Percentiles rank a stretch among this genome's conserved stretches.
Conservation (phyloP, 176 grass and related monocot genomes). For the Urochloa ruziziensis region DNA sequence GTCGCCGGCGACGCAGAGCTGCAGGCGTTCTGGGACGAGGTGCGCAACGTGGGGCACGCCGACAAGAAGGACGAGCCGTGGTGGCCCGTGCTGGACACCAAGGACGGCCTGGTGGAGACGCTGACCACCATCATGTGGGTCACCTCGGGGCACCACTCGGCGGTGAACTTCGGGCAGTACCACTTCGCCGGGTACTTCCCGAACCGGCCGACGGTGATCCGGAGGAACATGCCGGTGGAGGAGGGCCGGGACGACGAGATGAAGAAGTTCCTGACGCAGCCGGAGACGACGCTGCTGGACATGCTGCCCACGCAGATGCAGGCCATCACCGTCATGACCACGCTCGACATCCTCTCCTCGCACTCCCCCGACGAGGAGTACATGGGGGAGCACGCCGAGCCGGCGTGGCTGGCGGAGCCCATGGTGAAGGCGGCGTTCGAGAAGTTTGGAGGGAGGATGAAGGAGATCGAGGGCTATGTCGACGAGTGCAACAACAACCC, state of each 20-base stretch:
- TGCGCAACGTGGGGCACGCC: conserved; percentile 71
- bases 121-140: conserved; percentile 87
- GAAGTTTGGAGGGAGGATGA: conserved; percentile 70
- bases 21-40: conserved; percentile 78
- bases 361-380: conserved; percentile 96
- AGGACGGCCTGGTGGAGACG: conserved; percentile 41
- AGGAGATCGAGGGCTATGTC: conserved; percentile 72
- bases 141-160: conserved; percentile 75
- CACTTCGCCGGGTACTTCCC: conserved; percentile 87
- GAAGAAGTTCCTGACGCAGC: conserved; percentile 44
- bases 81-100: conserved; percentile 62
- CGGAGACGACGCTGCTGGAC: conserved; percentile 54
- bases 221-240: conserved; percentile 79
- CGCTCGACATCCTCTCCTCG: conserved; percentile 73
- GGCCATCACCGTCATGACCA: conserved; percentile 62
- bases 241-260: conserved; percentile 19
- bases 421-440: conserved; percentile 68
- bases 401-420: conserved; percentile 57
- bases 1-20: conserved; percentile 57
- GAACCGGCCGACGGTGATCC: conserved; percentile 63
- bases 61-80: conserved; percentile 96
- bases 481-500: conserved; percentile 60
- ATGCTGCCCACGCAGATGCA: conserved; percentile 71
- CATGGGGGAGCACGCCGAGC: conserved; percentile 54
- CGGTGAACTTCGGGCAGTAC: conserved; percentile 93